Percentiles rank a stretch among this genome's conserved stretches.
Conservation (phyloP, 1,139 yeast genomes). For the Suzukiozyma palmioleophila region DNA sequence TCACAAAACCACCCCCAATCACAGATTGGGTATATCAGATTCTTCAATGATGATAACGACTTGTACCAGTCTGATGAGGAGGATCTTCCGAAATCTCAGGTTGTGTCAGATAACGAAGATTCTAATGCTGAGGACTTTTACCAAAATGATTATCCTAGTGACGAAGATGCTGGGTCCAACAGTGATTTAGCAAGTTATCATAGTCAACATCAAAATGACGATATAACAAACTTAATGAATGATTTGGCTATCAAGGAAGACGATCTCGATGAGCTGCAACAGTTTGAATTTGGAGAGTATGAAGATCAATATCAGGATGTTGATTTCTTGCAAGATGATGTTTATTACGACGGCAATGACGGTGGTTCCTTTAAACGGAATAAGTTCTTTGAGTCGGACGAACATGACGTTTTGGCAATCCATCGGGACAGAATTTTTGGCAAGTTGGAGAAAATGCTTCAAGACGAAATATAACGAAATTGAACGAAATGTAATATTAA, state of each 20-base stretch:
- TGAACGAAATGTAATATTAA: not conserved
- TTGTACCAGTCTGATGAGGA: constrained; percentile 49
- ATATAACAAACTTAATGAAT: constrained; percentile 11
- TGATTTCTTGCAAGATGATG: constrained; percentile 21
- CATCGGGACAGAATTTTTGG: constrained; percentile 63
- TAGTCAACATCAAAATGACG: constrained; percentile 31
- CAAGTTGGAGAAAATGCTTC: constrained; percentile 46
- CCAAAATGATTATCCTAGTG: constrained; percentile 92
- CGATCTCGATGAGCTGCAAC: constrained; percentile 19
- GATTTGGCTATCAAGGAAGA: constrained; percentile 19
- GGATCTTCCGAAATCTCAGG: constrained; percentile 32
- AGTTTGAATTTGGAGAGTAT: constrained; percentile 12
- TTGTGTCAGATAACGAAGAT: constrained; percentile 39
- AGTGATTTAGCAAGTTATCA: constrained; percentile 27
- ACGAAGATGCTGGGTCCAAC: constrained; percentile 59
- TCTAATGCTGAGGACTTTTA: constrained; percentile 81
- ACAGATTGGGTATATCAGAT: constrained; percentile 62
- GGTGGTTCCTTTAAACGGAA: constrained; percentile 32
- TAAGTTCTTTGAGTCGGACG: constrained; percentile 49
- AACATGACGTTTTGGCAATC: constrained; percentile 55
- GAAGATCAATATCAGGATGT: constrained; percentile 21
- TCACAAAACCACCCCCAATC: constrained; percentile 50
- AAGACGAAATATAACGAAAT: constrained; percentile 7
- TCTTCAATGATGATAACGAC: constrained; percentile 56
- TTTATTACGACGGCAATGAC: constrained; percentile 14